Base-by-base conservation (phyloP, 164 flowering plant species). In the Pachysandra terminalis region DNA sequence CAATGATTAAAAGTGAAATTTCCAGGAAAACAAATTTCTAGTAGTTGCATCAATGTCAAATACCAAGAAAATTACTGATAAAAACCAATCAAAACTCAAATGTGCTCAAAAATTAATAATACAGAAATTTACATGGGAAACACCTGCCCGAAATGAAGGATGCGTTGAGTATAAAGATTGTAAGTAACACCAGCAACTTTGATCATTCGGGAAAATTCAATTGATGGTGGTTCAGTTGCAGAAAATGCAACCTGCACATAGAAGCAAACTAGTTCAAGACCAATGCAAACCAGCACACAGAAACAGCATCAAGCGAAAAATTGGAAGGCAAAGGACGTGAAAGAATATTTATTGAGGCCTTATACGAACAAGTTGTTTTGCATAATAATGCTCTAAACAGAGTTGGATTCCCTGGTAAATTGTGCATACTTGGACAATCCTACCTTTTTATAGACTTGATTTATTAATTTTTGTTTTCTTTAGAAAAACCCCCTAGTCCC, bases 141-240 rank as follows among this genome's bases (percentile, higher is more conserved):
- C 70, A 85, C 88, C 88, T 83, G 88, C 59, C 88, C 85, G 61
- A 78, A 69, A 26, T 69, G 77, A 57, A 66, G 72, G 56, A 74
- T 71, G 73, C 83, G 73, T 65, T 41, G 80, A 26, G 81, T 63
- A 57, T 78, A 78, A 59, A 85, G 81, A 65, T 73, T 73, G 73
- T 85, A 81, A 21, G 77, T 71, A 66, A 75, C 77, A 65, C 86
- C 86, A 51, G 76, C 78, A 32, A 81, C 55, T 65, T 73, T 81
- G 32, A 85, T 59, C 56, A 28, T 66, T 56, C 76, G 81, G 16
- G 75, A 78, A 60, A 73, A 75, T 71, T 75, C 77, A 37, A 61
- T 19, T 62, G 77, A 71, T 22, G 69, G 64, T 68, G 80, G 71
- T 63, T 72, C 79, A 23, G 35, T 73, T 28, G 71, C 66, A 71